Evolutionary conservation across 371 early-diverging fungal genomes (phyloP).

Genomic region (Saksenaea vasiformis): DNA sequence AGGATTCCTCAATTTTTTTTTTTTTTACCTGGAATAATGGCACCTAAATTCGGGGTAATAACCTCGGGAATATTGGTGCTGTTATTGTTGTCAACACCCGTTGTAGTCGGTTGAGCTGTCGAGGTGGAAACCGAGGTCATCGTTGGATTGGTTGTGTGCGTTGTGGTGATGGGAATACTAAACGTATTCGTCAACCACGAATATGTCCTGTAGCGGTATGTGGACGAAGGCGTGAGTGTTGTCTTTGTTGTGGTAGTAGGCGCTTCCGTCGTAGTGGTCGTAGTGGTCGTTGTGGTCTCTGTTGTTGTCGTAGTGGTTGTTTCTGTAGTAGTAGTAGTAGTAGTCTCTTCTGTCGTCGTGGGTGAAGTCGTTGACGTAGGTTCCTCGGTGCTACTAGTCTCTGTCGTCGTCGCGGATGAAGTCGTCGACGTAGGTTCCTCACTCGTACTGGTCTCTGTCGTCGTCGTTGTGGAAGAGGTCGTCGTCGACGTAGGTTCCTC

Average conservation of each 20-base stretch:
- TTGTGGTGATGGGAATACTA: slow-evolving; percentile 16
- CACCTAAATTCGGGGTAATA: slow-evolving; percentile 51
- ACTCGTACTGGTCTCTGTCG: slow-evolving; percentile 12
- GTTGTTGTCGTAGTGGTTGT: slow-evolving; percentile 1
- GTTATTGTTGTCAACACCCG: neutral
- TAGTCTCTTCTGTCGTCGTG: neutral
- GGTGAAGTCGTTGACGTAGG: slow-evolving; percentile 9
- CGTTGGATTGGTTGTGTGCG: neutral
- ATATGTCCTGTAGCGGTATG: slow-evolving; percentile 17
- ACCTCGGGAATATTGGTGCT: slow-evolving; percentile 33
- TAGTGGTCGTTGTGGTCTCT: slow-evolving; percentile 3
- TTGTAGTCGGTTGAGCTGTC: neutral
- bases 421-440: slow-evolving; percentile 7
- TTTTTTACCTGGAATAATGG: slow-evolving; percentile 41
- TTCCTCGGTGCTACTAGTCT: slow-evolving; percentile 14
- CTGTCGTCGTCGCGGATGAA: slow-evolving; percentile 7
- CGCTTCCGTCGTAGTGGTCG: slow-evolving; percentile 10
- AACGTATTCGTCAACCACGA: slow-evolving; percentile 19
- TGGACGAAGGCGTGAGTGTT: slow-evolving; percentile 16
- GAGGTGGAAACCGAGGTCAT: slow-evolving; percentile 9
- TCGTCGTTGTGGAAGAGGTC: neutral
- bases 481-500: neutral
- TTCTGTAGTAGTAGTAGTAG: neutral
- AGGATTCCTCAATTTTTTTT: neutral
- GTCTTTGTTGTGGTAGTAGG: slow-evolving; percentile 7